Conservation (phyloP, 2,329 filamentous ascomycete species). For the Xylogone sp. region DNA sequence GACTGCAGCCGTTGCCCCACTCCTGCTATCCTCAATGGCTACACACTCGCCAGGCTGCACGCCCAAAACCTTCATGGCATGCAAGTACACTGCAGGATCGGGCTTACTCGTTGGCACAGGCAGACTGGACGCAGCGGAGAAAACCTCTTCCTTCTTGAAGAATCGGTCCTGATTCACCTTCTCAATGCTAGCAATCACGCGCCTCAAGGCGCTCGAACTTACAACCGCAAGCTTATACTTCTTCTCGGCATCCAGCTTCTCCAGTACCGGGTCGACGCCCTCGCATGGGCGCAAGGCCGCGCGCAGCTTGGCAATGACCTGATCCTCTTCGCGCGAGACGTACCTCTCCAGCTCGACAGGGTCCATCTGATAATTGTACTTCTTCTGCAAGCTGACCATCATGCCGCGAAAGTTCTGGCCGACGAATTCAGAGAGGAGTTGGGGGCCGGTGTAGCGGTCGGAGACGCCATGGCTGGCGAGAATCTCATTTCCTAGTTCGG, state of each 20-base stretch:
- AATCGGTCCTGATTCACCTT: conserved; percentile 78
- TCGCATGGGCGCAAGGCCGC: conserved; percentile 63
- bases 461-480: conserved; percentile 60
- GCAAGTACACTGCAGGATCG: conserved; percentile 82
- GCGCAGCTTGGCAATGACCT: conserved; percentile 77
- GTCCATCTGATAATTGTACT: conserved; percentile 68
- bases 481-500: conserved; percentile 84
- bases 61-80: conserved; percentile 70
- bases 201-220: conserved; percentile 72
- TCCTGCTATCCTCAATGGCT: conserved; percentile 86
- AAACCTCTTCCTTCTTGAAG: conserved; percentile 73
- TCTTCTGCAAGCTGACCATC: conserved; percentile 71
- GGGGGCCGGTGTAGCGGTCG: conserved; percentile 71
- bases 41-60: conserved; percentile 69
- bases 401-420: conserved; percentile 95
- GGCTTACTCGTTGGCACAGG: conserved; percentile 82
- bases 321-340: conserved; percentile 74
- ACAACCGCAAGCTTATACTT: conserved; percentile 78
- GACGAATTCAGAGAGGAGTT: conserved; percentile 82
- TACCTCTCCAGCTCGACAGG: conserved; percentile 68
- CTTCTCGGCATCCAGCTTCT: conserved; percentile 54
- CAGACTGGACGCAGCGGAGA: conserved; percentile 77
- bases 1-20: conserved; percentile 72
- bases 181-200: conserved; percentile 73
- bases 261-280: conserved; percentile 65